phyloP scores from a whole-genome alignment of 164 flowering plant species.

The Chimonanthus salicifolius region DNA sequence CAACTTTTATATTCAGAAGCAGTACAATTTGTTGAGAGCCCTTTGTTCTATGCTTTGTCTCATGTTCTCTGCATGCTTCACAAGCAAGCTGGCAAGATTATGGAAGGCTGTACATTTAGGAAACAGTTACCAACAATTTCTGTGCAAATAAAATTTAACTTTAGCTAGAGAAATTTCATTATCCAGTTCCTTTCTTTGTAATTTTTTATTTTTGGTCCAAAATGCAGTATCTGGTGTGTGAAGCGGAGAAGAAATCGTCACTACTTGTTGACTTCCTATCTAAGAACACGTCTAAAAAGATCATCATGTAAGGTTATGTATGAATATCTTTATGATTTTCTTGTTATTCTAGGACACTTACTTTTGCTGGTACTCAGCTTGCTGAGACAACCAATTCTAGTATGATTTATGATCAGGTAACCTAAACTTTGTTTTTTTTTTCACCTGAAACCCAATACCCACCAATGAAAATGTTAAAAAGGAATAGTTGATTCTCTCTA shows the following conservation, averaged over 20 bases:
- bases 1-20: background rate
- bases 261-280: conserved; percentile 73
- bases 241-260: conserved; percentile 79
- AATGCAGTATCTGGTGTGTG: conserved; percentile 80
- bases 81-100: background rate
- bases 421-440: too few relatives aligned
- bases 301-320: conserved; percentile 55
- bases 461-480: too few relatives aligned
- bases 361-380: too few relatives aligned
- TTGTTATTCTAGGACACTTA: background rate
- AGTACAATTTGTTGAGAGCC: background rate
- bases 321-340: background rate
- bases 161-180: background rate
- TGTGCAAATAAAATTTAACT: background rate
- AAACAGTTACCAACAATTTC: background rate
- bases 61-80: background rate
- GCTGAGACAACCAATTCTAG: too few relatives aligned
- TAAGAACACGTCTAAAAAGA: conserved; percentile 58
- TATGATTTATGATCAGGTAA: too few relatives aligned
- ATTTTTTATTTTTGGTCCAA: conserved; percentile 6
- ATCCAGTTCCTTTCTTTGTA: background rate
- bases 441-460: too few relatives aligned
- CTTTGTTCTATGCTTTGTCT: background rate
- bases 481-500: too few relatives aligned
- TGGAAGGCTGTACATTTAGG: background rate